Percentiles rank a stretch among this genome's conserved stretches.
Conservation (phyloP, 345 rosid genomes). For the Linum trigynum region DNA sequence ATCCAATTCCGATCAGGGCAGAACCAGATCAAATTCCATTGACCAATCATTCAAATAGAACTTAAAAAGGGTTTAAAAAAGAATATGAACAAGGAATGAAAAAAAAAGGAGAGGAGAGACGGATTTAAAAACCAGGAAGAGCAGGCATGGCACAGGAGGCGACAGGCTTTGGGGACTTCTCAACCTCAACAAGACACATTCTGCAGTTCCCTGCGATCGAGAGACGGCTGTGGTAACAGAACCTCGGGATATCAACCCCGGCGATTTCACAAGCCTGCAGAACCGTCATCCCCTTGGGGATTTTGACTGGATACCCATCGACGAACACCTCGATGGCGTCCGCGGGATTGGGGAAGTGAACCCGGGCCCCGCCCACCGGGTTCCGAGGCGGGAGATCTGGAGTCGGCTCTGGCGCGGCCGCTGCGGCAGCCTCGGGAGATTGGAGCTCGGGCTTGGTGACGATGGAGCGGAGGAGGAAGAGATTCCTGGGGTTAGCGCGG, state of each 20-base stretch:
- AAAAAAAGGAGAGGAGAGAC: neutral
- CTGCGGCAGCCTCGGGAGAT: conserved; percentile 59
- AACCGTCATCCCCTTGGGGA: conserved; percentile 95
- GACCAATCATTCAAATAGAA: conserved; percentile 2
- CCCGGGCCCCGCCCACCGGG: conserved; percentile 78
- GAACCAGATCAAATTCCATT: neutral
- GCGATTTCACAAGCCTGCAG: conserved; percentile 97
- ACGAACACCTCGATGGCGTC: conserved; percentile 98
- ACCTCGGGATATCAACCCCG: conserved; percentile 96
- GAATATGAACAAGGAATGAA: neutral
- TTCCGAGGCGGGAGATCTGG: conserved; percentile 45
- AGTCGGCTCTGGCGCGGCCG: conserved; percentile 34
- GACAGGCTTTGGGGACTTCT: conserved; percentile 97
- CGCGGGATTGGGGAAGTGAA: conserved; percentile 72
- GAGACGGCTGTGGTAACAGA: conserved; percentile 83
- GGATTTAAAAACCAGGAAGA: conserved; percentile 60
- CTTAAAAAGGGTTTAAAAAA: too few species aligned
- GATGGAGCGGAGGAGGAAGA: conserved; percentile 46
- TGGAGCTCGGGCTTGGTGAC: conserved; percentile 68
- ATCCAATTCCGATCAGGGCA: neutral
- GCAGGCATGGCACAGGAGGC: conserved; percentile 99
- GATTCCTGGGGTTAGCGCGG: conserved; percentile 16
- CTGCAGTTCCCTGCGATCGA: conserved; percentile 98
- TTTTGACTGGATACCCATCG: conserved; percentile 82
- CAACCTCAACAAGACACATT: conserved; percentile 99